Percentiles rank a stretch among this genome's conserved stretches.
These are phyloP conservation scores for Mycena citricolor DNA, from an alignment of 1,284 basidiomycete genomes.

Conservation along the genomic window DNA sequence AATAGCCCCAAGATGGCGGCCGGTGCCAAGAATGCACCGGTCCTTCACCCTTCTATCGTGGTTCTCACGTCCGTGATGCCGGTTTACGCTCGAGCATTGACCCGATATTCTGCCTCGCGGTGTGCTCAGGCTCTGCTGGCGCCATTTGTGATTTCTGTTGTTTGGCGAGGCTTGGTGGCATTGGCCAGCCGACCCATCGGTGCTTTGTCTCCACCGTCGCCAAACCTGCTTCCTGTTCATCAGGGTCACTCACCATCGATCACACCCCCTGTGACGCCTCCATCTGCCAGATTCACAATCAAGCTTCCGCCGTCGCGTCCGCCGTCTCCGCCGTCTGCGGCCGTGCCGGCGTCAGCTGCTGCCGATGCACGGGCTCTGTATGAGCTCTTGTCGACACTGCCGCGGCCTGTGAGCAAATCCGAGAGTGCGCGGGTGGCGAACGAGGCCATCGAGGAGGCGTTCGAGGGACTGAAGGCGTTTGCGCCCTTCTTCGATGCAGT, in stretches of 20 bases:
- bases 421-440: conserved; percentile 52
- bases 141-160: conserved; percentile 65
- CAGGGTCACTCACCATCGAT: conserved; percentile 38
- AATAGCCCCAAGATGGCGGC: conserved; percentile 36
- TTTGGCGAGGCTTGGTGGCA: conserved; percentile 72
- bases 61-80: conserved; percentile 59
- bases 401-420: conserved; percentile 54
- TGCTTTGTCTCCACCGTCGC: conserved; percentile 43
- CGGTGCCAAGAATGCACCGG: conserved; percentile 37
- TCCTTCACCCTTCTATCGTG: conserved; percentile 59
- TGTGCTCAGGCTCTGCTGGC: conserved; percentile 60
- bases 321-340: conserved; percentile 50
- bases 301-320: conserved; percentile 70
- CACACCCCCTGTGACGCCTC: conserved; percentile 58
- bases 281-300: conserved; percentile 59
- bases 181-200: conserved; percentile 56
- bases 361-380: conserved; percentile 59
- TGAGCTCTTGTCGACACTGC: conserved; percentile 58
- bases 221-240: conserved; percentile 32
- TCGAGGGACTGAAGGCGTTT: conserved; percentile 59
- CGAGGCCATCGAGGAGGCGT: conserved; percentile 77
- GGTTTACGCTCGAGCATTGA: conserved; percentile 56
- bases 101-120: conserved; percentile 52
- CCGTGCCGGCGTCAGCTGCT: conserved; percentile 41
- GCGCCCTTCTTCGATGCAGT: conserved; percentile 55